A percentile compares a stretch with the other conserved stretches of the same genome.
Evolutionary conservation across 108 stramenopile species (phyloP).

Genomic region (Epithemia pelagica): DNA sequence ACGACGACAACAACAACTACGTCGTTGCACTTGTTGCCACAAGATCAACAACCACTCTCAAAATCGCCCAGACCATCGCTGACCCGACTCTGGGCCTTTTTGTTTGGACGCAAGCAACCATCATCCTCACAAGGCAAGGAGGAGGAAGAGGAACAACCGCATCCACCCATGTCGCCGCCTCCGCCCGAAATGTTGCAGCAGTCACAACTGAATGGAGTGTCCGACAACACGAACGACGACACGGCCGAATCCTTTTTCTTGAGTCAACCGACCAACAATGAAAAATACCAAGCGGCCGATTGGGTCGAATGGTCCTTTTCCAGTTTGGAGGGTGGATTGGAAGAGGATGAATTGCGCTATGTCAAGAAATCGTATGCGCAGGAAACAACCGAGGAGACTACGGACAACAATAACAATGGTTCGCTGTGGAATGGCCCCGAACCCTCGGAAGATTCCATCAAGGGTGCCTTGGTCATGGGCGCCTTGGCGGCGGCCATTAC

Average conservation of each 20-base stretch:
- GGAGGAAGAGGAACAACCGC: background rate
- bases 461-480: slow-evolving; percentile 30
- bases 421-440: slow-evolving; percentile 13
- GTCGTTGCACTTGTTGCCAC: too few relatives aligned
- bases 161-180: background rate
- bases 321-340: background rate
- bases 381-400: background rate
- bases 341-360: slow-evolving; percentile 2
- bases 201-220: background rate
- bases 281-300: background rate
- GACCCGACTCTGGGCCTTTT: too few relatives aligned
- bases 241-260: background rate
- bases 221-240: background rate
- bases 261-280: background rate
- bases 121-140: too few relatives aligned
- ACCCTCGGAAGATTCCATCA: slow-evolving; percentile 44
- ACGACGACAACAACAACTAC: too few relatives aligned
- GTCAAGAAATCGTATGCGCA: background rate
- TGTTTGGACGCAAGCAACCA: too few relatives aligned
- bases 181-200: background rate
- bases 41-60: too few relatives aligned
- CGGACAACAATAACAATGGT: background rate
- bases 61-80: too few relatives aligned
- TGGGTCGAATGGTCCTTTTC: slow-evolving; percentile 1
- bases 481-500: slow-evolving; percentile 42